phyloP scores from a whole-genome alignment of 164 flowering plant genomes.

The Magnolia sinica region DNA sequence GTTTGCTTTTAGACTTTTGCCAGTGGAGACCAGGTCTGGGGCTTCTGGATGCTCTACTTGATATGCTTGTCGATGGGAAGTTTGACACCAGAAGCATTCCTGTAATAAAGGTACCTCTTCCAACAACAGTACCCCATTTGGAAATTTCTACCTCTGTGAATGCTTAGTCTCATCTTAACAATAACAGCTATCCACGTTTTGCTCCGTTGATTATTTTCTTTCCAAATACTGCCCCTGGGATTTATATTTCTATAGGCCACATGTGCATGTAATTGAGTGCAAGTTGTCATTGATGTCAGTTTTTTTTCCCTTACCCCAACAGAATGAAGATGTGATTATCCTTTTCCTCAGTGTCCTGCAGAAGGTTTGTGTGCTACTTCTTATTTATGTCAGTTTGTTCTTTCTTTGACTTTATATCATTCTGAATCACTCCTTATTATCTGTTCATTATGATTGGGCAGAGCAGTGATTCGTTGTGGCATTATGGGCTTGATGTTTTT shows the following conservation, averaged over 20 bases:
- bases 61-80: slow-evolving; percentile 96
- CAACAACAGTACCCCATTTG: neutral
- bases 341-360: slow-evolving; percentile 80
- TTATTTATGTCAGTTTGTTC: neutral
- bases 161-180: neutral
- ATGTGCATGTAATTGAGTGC: neutral
- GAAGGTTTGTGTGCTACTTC: slow-evolving; percentile 57
- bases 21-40: slow-evolving; percentile 67
- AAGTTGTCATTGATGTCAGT: slow-evolving; percentile 7
- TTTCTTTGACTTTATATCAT: neutral
- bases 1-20: slow-evolving; percentile 84
- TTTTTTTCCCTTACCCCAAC: slow-evolving; percentile 19
- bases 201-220: neutral
- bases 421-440: slow-evolving; percentile 23
- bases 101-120: slow-evolving; percentile 61
- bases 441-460: slow-evolving; percentile 54
- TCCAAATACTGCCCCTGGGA: neutral
- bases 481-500: slow-evolving; percentile 71
- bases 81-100: slow-evolving; percentile 57
- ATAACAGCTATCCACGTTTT: neutral
- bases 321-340: slow-evolving; percentile 95
- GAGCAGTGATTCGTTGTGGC: slow-evolving; percentile 85
- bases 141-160: neutral
- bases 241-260: neutral
- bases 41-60: slow-evolving; percentile 81